These are phyloP conservation scores for Fonsecaea nubica DNA, from an alignment of 2,329 filamentous ascomycete genomes.

Conservation along the genomic window DNA sequence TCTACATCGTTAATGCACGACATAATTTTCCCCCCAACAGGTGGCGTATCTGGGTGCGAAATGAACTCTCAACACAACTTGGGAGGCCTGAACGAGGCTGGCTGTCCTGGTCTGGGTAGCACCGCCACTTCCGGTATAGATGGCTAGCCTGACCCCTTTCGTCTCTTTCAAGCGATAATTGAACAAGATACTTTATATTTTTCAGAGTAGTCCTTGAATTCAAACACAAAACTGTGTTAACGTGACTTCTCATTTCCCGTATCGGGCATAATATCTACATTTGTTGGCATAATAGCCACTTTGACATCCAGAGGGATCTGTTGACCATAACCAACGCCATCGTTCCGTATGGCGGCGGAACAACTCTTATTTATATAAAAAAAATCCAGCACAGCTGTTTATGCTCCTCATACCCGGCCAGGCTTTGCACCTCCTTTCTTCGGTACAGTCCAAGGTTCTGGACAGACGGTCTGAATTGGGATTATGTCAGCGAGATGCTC, in stretches of 20 bases:
- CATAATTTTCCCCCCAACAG: background rate
- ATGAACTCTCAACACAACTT: background rate
- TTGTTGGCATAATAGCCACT: slow-evolving; percentile 10
- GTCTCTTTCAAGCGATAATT: no score
- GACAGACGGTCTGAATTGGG: slow-evolving; percentile 65
- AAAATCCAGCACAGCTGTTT: slow-evolving; percentile 14
- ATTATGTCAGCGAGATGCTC: slow-evolving; percentile 33
- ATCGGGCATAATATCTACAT: slow-evolving; percentile 25
- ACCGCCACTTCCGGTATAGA: background rate
- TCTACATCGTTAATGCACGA: slow-evolving; percentile 13
- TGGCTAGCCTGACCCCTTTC: slow-evolving; percentile 3
- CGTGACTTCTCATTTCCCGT: slow-evolving; percentile 22
- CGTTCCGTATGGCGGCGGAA: background rate
- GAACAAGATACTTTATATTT: background rate
- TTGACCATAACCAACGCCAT: slow-evolving; percentile 9
- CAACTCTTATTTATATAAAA: background rate
- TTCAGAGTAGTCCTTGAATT: background rate
- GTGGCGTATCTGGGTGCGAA: background rate
- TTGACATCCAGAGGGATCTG: slow-evolving; percentile 5
- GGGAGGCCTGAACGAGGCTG: slow-evolving; percentile 20
- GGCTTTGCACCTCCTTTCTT: slow-evolving; percentile 49
- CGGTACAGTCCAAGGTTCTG: slow-evolving; percentile 73
- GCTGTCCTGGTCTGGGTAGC: background rate
- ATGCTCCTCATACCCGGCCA: slow-evolving; percentile 38
- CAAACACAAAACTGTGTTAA: background rate